Evolutionary conservation across 352 stramenopile species (phyloP), one percentile per base, ranked within the genome.

Genomic region (Phytopythium delawarense): DNA sequence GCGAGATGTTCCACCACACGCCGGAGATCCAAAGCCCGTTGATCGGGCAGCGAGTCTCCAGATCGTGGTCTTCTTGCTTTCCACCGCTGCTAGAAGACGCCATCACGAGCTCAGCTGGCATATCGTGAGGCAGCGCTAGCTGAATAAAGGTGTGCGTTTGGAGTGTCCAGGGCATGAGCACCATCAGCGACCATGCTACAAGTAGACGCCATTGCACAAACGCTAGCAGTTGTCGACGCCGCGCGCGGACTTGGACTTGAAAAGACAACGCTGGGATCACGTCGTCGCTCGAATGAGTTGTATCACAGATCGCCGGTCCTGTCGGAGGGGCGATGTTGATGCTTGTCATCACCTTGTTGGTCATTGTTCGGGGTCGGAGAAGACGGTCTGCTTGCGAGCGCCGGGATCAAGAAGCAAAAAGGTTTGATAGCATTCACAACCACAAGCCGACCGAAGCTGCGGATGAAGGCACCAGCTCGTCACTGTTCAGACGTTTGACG

Each of bases 1-100:
- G 69, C 15, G 40, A 52, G 11, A 72, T 50, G 56, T 75, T 75
- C 65, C 69, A 75, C 69, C 69, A 75, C 11, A 75, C 69, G 0
- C 65, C 69, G 56, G 65, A 65, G 39, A 75, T 64, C 35, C 65
- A 67, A 4, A 72, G 34, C 5, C 69, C 69, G 21, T 62, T 53
- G 25, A 70, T 51, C 1, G 69, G 69, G 40, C 69, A 75, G 8
- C 64, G 58, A 4, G 54, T 16, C 15, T 44, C 23, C 45, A 75
- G 23, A 37, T 70, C 55, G 13, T 37, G 32, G 1, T 40, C 60
- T 16, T 70, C 35, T 0, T 55, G 50, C 7, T 40, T 39, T 7
- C n/a, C 44, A 9, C n/a, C 9, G 0, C n/a, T 18, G 20, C 18
- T 7, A 1, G 11, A 8, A 7, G 42, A 48, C 13, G 16, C 18